These are phyloP conservation scores for Nothophoma quercina DNA, from an alignment of 2,329 filamentous ascomycete species.

Conservation along the genomic window DNA sequence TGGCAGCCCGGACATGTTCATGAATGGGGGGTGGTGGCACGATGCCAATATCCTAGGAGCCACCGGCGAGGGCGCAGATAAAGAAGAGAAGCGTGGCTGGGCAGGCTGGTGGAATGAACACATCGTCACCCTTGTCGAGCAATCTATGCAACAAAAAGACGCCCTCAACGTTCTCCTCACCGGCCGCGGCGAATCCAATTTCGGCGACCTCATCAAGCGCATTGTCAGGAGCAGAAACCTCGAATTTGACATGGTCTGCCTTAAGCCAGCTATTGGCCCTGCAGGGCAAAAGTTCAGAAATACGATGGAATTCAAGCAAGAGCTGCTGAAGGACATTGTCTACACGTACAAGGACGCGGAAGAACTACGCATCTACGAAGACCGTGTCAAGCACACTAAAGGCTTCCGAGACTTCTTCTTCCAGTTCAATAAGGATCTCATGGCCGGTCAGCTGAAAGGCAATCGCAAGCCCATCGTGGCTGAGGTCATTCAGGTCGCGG, in stretches of 20 bases:
- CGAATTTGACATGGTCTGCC: conserved; percentile 84
- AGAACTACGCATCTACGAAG: conserved; percentile 78
- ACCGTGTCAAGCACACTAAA: conserved; percentile 71
- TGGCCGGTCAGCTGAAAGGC: conserved; percentile 51
- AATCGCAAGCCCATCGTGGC: conserved; percentile 72
- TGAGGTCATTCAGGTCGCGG: conserved; percentile 86
- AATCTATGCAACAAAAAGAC: conserved; percentile 85
- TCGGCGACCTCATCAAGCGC: conserved; percentile 79
- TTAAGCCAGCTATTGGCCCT: conserved; percentile 87
- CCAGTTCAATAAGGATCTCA: conserved; percentile 72
- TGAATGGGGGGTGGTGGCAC: conserved; percentile 96
- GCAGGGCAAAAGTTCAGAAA: conserved; percentile 77
- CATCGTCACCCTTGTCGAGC: conserved; percentile 77
- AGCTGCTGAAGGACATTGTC: conserved; percentile 79
- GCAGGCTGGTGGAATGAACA: conserved; percentile 96
- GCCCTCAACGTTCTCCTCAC: conserved; percentile 87
- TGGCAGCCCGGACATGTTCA: conserved; percentile 76
- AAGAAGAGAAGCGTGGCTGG: conserved; percentile 86
- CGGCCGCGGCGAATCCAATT: conserved; percentile 79
- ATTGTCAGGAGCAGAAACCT: conserved; percentile 81
- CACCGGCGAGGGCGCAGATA: conserved; percentile 81
- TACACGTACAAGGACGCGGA: conserved; percentile 83
- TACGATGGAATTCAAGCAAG: conserved; percentile 93
- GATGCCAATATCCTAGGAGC: conserved; percentile 84
- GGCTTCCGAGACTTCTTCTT: conserved; percentile 86